A percentile compares a stretch with the other conserved stretches of the same genome.
These are phyloP conservation scores for Corylus americana DNA, from an alignment of 306 rosid species.

Conservation along the genomic window DNA sequence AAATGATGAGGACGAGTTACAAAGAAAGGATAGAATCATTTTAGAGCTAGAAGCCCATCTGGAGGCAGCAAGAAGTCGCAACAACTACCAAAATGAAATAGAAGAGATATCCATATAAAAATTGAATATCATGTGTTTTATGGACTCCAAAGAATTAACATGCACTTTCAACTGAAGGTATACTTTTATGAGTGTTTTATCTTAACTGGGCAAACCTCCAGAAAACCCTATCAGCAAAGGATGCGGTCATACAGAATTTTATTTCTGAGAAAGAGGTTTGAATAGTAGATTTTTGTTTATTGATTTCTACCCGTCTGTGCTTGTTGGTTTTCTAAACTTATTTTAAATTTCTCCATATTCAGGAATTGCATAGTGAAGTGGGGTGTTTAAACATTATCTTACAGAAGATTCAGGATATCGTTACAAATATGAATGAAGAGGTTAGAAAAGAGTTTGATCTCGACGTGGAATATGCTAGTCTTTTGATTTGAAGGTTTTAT, in stretches of 20 bases:
- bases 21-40: slow-evolving; percentile 59
- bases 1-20: slow-evolving; percentile 48
- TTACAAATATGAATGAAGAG: slow-evolving; percentile 62
- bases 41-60: slow-evolving; percentile 67
- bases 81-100: slow-evolving; percentile 46
- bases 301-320: slow-evolving; percentile 23
- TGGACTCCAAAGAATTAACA: slow-evolving; percentile 13
- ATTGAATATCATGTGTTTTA: slow-evolving; percentile 12
- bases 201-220: slow-evolving; percentile 67
- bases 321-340: slow-evolving; percentile 30
- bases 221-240: slow-evolving; percentile 54
- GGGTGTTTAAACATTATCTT: slow-evolving; percentile 53
- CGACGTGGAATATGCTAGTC: background rate
- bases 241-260: slow-evolving; percentile 56
- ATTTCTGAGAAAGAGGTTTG: slow-evolving; percentile 65
- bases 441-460: slow-evolving; percentile 30
- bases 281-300: slow-evolving; percentile 14
- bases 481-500: background rate
- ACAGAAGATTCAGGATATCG: slow-evolving; percentile 56
- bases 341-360: slow-evolving; percentile 25
- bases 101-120: slow-evolving; percentile 64
- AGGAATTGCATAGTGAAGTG: slow-evolving; percentile 64
- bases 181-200: slow-evolving; percentile 18
- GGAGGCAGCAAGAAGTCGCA: slow-evolving; percentile 46
- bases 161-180: slow-evolving; percentile 11